Conservation (phyloP, 129 eudicot genomes). For the Pseudognaphalium luteoalbum region DNA sequence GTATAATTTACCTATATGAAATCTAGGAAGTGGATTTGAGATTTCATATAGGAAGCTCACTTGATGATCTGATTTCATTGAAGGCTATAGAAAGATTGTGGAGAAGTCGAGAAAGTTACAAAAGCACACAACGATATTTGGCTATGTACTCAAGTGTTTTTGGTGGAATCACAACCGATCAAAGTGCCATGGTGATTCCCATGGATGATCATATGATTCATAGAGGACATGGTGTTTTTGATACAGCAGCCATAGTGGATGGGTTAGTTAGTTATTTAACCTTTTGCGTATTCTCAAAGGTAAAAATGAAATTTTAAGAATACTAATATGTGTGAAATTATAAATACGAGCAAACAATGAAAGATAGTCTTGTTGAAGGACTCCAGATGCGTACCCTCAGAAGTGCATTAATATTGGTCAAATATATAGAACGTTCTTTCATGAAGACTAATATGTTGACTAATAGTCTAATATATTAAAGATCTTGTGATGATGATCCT, state of each 20-base stretch:
- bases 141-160: conserved; percentile 92
- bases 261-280: conserved; percentile 59
- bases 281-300: background rate
- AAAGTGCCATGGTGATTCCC: conserved; percentile 87
- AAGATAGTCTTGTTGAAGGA: background rate
- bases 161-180: conserved; percentile 78
- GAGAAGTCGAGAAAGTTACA: conserved; percentile 42
- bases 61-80: conserved; percentile 9
- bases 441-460: background rate
- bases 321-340: background rate
- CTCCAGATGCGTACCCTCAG: background rate
- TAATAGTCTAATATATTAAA: too few species aligned
- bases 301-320: background rate
- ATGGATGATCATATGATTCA: conserved; percentile 98
- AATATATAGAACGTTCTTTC: background rate
- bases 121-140: conserved; percentile 61
- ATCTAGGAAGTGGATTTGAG: conserved; percentile 4
- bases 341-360: background rate
- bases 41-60: background rate
- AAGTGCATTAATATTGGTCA: background rate
- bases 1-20: background rate
- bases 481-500: background rate
- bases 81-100: conserved; percentile 77
- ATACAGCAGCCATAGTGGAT: conserved; percentile 79
- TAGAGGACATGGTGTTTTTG: conserved; percentile 96